Percentiles rank a stretch among this genome's conserved stretches.
These are phyloP conservation scores for Trichomonascaceae sp. DNA, from an alignment of 1,139 yeast genomes.

Conservation along the genomic window DNA sequence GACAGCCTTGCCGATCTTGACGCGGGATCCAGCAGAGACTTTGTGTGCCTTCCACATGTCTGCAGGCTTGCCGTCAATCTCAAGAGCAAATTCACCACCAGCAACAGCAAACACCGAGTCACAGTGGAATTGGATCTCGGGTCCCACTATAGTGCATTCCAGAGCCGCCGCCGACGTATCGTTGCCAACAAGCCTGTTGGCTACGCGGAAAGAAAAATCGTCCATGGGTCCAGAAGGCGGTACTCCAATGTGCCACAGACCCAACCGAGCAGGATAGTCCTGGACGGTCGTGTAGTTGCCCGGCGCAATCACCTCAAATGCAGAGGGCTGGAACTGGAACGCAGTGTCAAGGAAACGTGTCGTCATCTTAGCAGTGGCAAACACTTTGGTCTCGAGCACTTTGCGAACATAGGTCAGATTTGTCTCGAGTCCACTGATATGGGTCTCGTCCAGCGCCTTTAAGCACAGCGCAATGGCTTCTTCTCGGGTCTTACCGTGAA, in stretches of 20 bases:
- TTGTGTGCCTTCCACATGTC: conserved; percentile 59
- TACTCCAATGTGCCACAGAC: conserved; percentile 84
- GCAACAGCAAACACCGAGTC: conserved; percentile 68
- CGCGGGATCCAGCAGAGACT: conserved; percentile 60
- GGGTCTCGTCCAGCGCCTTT: conserved; percentile 74
- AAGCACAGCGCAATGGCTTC: conserved; percentile 71
- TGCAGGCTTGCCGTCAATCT: conserved; percentile 46
- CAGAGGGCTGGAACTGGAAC: conserved; percentile 67
- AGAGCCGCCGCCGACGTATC: conserved; percentile 70
- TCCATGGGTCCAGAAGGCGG: conserved; percentile 99
- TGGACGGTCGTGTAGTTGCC: conserved; percentile 95
- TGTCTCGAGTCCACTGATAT: conserved; percentile 76
- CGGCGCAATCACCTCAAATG: conserved; percentile 71
- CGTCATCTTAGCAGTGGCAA: conserved; percentile 67
- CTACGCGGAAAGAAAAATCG: conserved; percentile 74
- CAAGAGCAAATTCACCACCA: conserved; percentile 66
- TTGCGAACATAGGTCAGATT: conserved; percentile 82
- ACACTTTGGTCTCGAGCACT: conserved; percentile 73
- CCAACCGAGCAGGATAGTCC: conserved; percentile 87
- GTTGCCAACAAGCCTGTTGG: conserved; percentile 85
- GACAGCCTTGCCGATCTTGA: conserved; percentile 66
- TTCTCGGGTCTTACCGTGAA: conserved; percentile 75
- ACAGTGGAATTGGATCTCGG: conserved; percentile 70
- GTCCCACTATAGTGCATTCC: conserved; percentile 82
- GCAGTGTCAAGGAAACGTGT: conserved; percentile 70